Evolutionary conservation across 2,329 filamentous ascomycete species (phyloP), one percentile per base, ranked within the genome.

Genomic region (Penicillium sp.): DNA sequence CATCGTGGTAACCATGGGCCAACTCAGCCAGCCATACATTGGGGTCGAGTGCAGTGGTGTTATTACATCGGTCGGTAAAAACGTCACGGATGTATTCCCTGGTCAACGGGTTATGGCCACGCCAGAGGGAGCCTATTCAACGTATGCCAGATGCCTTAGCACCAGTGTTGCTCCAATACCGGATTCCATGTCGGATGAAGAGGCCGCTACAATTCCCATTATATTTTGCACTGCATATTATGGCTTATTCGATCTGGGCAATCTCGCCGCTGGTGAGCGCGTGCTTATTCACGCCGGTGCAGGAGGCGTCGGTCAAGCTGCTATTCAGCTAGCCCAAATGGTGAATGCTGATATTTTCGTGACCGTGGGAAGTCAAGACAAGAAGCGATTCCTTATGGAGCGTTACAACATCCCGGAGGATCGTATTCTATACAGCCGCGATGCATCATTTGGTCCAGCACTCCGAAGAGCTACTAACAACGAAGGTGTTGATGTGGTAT

Each of bases 91-190:
- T 24, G 64, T 80, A 20, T 53, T 59, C 2, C 52, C 65, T 3
- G 76, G 75, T 3, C 74, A 80, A 38, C 63, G 66, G 2, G 81
- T 84, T 4, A 62, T 61, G 35, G 61, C 11, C 58, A 67, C 48
- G 18, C 40, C 55, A 42, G 55, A 57, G 52, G 68, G 71, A 55
- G 62, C 61, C 0, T 61, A 49, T 28, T 59, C 53, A 16, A 52
- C 48, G 7, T 49, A 47, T 28, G 73, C 81, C 14, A 42, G 49
- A 18, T 57, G 55, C 26, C 33, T 20, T 12, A 52, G 49, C 35
- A 57, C 42, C 11, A 57, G 55, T 26, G 33, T 48, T 8, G 40
- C 35, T 30, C 30, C 28, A n/a, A 47, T 57, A 24, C 68, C 68
- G 2, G 60, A 63, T 2, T 43, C 51, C 9, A 62, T 70, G 58